These are phyloP conservation scores for Xerocomellus dryophilus DNA, from an alignment of 768 basidiomycete species.

Conservation along the genomic window DNA sequence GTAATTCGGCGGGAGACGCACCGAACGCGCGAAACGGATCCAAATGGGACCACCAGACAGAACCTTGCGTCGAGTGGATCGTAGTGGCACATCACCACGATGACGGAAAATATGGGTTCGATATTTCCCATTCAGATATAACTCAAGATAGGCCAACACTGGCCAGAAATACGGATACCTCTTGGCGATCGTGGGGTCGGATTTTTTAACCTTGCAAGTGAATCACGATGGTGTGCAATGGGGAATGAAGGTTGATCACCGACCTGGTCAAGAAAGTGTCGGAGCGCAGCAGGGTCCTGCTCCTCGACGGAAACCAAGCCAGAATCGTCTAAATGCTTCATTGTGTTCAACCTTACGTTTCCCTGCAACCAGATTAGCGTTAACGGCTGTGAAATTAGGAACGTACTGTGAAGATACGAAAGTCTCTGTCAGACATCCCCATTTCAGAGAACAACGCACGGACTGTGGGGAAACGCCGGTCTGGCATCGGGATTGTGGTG, in stretches of 20 bases:
- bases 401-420: slow-evolving; percentile 10
- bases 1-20: background rate
- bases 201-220: slow-evolving; percentile 8
- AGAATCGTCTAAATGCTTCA: background rate
- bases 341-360: background rate
- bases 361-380: background rate
- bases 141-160: slow-evolving; percentile 13
- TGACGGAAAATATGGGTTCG: too few relatives aligned
- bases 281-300: slow-evolving; percentile 6
- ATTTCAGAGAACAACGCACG: background rate
- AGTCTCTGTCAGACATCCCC: background rate
- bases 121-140: slow-evolving; percentile 6
- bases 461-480: background rate
- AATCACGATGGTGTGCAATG: background rate
- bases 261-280: slow-evolving; percentile 16
- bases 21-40: slow-evolving; percentile 5
- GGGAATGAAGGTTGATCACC: background rate
- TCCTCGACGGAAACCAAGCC: slow-evolving; percentile 3
- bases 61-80: background rate
- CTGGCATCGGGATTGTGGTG: background rate
- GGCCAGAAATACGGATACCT: slow-evolving; percentile 17
- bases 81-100: too few relatives aligned
- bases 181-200: slow-evolving; percentile 7
- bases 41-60: slow-evolving; percentile 9
- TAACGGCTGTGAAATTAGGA: background rate